phyloP scores from a whole-genome alignment of 108 stramenopile species.

The Mediolabrus comicus region DNA sequence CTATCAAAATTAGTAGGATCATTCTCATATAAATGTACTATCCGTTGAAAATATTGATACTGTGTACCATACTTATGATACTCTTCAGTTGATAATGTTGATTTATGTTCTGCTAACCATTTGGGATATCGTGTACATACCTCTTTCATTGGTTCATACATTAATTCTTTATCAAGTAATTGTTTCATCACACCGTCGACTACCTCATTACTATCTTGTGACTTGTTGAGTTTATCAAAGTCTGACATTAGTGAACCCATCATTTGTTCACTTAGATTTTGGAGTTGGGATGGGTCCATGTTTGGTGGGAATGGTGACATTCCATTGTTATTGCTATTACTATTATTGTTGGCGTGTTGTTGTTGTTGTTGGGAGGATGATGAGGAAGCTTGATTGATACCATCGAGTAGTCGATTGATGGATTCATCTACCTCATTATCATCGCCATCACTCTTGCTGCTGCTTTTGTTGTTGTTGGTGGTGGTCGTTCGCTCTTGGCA shows the following conservation, averaged over 20 bases:
- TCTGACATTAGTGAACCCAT: constrained; percentile 73
- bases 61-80: constrained; percentile 73
- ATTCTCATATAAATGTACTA: constrained; percentile 90
- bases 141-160: constrained; percentile 96
- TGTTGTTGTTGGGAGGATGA: constrained; percentile 1
- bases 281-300: constrained; percentile 51
- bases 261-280: constrained; percentile 66
- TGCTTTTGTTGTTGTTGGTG: not conserved
- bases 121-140: constrained; percentile 76
- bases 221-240: constrained; percentile 69
- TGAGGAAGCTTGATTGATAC: constrained; percentile 28
- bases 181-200: constrained; percentile 92
- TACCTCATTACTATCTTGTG: constrained; percentile 73
- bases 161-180: constrained; percentile 84
- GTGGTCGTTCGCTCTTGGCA: not conserved
- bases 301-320: not conserved
- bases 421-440: constrained; percentile 37
- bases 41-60: constrained; percentile 88
- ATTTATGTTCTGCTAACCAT: constrained; percentile 84
- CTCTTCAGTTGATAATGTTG: constrained; percentile 50
- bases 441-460: not conserved
- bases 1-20: constrained; percentile 88
- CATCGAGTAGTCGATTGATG: constrained; percentile 49
- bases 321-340: constrained; percentile 45
- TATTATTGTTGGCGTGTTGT: no score